phyloP scores from a whole-genome alignment of 768 basidiomycete species.

The Coprinopsis sp. region DNA sequence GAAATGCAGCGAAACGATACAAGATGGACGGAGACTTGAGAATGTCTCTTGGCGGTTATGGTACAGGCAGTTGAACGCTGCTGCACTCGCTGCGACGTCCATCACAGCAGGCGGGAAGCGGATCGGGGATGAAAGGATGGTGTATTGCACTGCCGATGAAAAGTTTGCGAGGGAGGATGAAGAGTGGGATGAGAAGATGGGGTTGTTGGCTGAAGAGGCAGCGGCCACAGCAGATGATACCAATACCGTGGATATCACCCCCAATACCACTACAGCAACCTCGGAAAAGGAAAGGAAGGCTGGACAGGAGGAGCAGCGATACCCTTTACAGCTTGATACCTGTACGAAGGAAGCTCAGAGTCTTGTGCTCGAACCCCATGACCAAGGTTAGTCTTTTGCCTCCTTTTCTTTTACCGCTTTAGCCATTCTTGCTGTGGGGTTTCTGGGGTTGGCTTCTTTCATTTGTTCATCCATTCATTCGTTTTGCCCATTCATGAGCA shows the following conservation, averaged over 20 bases:
- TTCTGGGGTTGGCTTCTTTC: background rate
- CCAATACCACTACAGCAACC: background rate
- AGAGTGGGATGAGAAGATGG: background rate
- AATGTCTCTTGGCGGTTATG: constrained; percentile 87
- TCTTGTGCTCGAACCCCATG: background rate
- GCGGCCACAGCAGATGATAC: no score
- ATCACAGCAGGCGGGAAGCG: no score
- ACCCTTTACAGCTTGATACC: background rate
- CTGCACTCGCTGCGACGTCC: background rate
- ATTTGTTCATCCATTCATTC: no score
- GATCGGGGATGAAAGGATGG: background rate
- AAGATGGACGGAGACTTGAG: constrained; percentile 78
- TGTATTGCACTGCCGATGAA: no score
- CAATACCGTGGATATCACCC: background rate
- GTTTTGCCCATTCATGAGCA: no score
- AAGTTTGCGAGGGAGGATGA: no score
- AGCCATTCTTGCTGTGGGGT: background rate
- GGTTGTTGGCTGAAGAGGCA: background rate
- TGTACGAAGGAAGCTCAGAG: background rate
- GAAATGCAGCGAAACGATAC: constrained; percentile 73
- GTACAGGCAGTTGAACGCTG: constrained; percentile 47
- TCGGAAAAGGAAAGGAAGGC: no score
- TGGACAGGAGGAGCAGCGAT: no score
- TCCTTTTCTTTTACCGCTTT: background rate
- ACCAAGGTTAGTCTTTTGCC: background rate